Evolutionary conservation across 208 protist genomes (phyloP).

Genomic region (Eutreptiella sp.): DNA sequence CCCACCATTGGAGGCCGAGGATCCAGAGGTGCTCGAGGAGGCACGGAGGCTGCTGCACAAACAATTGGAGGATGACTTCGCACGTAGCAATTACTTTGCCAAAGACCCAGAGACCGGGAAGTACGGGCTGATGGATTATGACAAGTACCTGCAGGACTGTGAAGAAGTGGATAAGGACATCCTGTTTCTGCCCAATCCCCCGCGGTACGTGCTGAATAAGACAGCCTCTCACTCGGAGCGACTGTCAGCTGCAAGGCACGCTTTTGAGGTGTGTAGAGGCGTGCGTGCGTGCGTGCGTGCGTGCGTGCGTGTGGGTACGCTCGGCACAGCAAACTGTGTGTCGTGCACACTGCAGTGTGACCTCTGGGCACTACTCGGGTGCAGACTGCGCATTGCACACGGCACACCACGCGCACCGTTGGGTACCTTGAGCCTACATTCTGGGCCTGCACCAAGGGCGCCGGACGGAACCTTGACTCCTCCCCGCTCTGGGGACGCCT

Average conservation of each 20-base stretch:
- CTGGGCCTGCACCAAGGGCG: no score
- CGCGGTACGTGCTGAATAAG: conserved; percentile 1
- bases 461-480: no score
- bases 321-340: no score
- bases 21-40: conserved; percentile 2
- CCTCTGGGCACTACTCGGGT: no score
- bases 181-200: conserved; percentile 11
- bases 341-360: no score
- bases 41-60: background rate
- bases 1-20: background rate
- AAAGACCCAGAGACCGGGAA: background rate
- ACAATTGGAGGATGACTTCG: background rate
- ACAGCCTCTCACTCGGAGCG: background rate
- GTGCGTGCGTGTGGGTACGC: no score
- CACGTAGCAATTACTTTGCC: background rate
- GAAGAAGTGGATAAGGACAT: background rate
- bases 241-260: background rate
- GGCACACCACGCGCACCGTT: no score
- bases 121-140: conserved; percentile 1
- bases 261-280: no score
- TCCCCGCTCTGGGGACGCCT: no score
- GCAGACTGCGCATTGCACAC: no score
- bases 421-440: no score
- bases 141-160: conserved; percentile 1
- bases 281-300: no score